phyloP scores from a whole-genome alignment of 129 eudicot genomes.

The Lonicera japonica region DNA sequence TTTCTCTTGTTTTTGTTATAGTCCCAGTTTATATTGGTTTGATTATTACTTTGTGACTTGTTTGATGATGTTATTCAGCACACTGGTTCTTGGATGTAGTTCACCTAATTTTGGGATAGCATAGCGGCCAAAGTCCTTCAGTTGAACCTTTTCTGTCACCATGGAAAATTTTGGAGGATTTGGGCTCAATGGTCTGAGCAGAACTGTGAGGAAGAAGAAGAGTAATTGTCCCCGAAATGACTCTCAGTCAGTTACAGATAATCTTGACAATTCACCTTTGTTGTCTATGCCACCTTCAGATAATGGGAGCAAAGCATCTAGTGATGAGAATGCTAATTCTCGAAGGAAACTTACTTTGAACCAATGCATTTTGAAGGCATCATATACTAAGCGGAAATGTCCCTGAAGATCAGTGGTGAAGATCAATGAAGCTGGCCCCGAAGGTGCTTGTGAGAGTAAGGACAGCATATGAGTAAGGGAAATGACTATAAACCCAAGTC shows the following conservation, averaged over 20 bases:
- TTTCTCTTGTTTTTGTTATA: no score
- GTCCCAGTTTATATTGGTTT: no score
- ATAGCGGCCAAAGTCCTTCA: no score
- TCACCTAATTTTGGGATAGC: background rate
- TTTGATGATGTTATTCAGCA: background rate
- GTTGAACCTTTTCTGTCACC: no score
- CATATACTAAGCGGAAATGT: constrained; percentile 30
- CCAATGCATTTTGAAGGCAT: constrained; percentile 31
- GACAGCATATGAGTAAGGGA: no score
- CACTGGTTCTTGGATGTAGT: background rate
- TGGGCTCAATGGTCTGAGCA: constrained; percentile 29
- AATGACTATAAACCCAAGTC: no score
- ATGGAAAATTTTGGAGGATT: no score
- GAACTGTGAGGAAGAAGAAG: constrained; percentile 49
- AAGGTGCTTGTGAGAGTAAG: constrained; percentile 15
- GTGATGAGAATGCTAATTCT: constrained; percentile 29
- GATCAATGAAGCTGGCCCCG: background rate
- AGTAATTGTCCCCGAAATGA: constrained; percentile 51
- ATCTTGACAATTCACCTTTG: constrained; percentile 25
- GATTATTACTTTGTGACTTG: no score
- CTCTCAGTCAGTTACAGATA: constrained; percentile 25
- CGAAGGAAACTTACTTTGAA: constrained; percentile 18
- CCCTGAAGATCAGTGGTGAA: constrained; percentile 22
- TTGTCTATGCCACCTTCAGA: constrained; percentile 50
- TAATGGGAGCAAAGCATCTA: constrained; percentile 37